Conservation (phyloP, 441 rosid species). For the Euphorbia neoarborescens region DNA sequence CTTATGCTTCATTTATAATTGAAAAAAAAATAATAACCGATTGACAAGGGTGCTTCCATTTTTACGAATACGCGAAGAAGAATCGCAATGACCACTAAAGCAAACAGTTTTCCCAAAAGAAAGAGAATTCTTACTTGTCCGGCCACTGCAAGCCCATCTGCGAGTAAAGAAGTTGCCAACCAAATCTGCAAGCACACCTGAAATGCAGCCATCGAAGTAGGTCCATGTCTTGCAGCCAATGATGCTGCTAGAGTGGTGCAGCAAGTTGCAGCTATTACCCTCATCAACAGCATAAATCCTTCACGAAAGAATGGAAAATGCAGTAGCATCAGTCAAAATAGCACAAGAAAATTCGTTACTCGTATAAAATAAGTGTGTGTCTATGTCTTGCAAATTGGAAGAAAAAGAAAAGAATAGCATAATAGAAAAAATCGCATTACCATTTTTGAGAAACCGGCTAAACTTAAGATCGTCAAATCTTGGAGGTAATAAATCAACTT, state of each 20-base stretch:
- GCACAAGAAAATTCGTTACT: neutral
- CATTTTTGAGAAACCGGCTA: constrained; percentile 44
- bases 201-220: constrained; percentile 65
- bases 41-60: neutral
- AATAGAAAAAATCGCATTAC: constrained; percentile 24
- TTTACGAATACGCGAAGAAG: neutral
- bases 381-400: neutral
- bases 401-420: neutral
- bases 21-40: neutral
- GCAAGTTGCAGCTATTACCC: constrained; percentile 47
- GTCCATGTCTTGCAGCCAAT: constrained; percentile 46
- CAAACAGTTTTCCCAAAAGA: neutral
- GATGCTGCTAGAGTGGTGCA: constrained; percentile 59
- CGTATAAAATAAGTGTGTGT: neutral
- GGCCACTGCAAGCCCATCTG: constrained; percentile 57
- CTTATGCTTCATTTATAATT: too few species aligned
- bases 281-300: constrained; percentile 49
- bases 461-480: constrained; percentile 39
- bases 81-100: neutral
- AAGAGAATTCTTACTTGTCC: constrained; percentile 41
- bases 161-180: constrained; percentile 54
- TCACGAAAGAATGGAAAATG: constrained; percentile 10
- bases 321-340: constrained; percentile 6
- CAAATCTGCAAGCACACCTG: constrained; percentile 60
- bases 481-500: constrained; percentile 42